Evolutionary conservation across 2,329 filamentous ascomycete genomes (phyloP).

Genomic region (Corynespora cassiicola): DNA sequence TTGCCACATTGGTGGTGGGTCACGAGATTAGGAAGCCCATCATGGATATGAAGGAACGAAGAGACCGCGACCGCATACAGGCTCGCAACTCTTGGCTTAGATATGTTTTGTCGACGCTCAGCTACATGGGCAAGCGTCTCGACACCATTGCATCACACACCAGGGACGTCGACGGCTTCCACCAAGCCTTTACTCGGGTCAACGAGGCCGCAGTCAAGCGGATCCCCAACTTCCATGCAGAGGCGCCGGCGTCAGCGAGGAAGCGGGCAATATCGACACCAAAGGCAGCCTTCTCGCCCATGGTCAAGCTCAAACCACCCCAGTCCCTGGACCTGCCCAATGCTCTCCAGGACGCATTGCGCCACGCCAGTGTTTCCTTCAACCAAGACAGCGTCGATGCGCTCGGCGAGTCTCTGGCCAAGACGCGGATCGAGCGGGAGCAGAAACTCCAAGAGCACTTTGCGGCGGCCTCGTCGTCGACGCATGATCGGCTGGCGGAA

Average conservation of each 20-base stretch:
- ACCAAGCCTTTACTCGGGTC: slow-evolving; percentile 39
- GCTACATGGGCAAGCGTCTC: slow-evolving; percentile 49
- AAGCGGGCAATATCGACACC: slow-evolving; percentile 30
- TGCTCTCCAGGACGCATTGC: slow-evolving; percentile 41
- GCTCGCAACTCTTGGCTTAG: slow-evolving; percentile 50
- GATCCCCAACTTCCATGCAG: slow-evolving; percentile 23
- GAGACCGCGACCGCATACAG: slow-evolving; percentile 39
- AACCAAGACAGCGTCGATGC: slow-evolving; percentile 32
- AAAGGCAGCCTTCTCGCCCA: slow-evolving; percentile 33
- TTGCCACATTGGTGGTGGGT: slow-evolving; percentile 74
- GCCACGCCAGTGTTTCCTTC: slow-evolving; percentile 38
- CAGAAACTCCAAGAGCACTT: slow-evolving; percentile 44
- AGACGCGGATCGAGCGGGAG: slow-evolving; percentile 37
- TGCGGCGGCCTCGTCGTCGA: slow-evolving; percentile 34
- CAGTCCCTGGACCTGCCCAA: slow-evolving; percentile 36
- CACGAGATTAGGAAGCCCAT: slow-evolving; percentile 71
- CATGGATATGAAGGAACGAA: slow-evolving; percentile 47
- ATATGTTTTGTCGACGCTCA: slow-evolving; percentile 50
- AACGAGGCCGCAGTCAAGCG: slow-evolving; percentile 29
- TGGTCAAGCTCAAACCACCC: slow-evolving; percentile 35
- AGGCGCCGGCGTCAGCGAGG: slow-evolving; percentile 20
- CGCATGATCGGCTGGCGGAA: slow-evolving; percentile 42
- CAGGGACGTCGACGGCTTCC: slow-evolving; percentile 33
- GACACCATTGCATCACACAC: slow-evolving; percentile 31
- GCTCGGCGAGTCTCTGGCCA: slow-evolving; percentile 34